Base-by-base conservation (phyloP, 352 stramenopile species). In the Globisporangium alternatum region DNA sequence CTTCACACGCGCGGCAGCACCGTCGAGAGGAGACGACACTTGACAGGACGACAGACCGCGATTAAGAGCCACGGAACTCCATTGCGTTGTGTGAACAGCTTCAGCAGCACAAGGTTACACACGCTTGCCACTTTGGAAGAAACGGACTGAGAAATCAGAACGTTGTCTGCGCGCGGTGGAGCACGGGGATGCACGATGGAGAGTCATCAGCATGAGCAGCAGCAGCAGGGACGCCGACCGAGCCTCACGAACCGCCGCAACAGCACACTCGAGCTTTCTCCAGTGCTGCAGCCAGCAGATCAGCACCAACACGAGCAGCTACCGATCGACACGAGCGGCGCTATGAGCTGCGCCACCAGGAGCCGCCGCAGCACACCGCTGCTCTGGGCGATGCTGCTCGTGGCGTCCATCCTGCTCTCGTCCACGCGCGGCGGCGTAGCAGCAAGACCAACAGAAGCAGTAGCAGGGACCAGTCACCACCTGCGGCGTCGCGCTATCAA, bases 311-410 rank as follows among this genome's bases (percentile, higher is more conserved):
- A 21, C 21, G 17, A 31, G 17, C 47, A 51, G 15, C 31, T 39
- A 9, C 15, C 4, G 6, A 56, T 12, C 49, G 49, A 22, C 7
- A 13, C 25, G 41, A 52, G n/a, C 22, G 4, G 44, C 25, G 5
- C 31, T 35, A 41, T 55, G 28, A 33, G 17, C 35, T 47, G 13
- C 17, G 37, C 19, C 17, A 28, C 12, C 30, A 33, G 22, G 31
- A 47, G 17, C 30, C 28, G 33, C 35, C n/a, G 19, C 48, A 28
- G 35, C 39, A 39, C 51, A 5, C 19, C 61, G 15, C 19, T 61
- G 41, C 30, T 62, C 53, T 67, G 52, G 54, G 54, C 61, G 30
- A 28, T 67, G 33, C n/a, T 63, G 30, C 53, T 67, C 30, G 30
- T 15, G 3, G 15, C 17, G 6, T 61, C 39, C 30, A 8, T 62